Evolutionary conservation across 768 basidiomycete genomes (phyloP).

Genomic region (Lactifluus hygrophoroides): DNA sequence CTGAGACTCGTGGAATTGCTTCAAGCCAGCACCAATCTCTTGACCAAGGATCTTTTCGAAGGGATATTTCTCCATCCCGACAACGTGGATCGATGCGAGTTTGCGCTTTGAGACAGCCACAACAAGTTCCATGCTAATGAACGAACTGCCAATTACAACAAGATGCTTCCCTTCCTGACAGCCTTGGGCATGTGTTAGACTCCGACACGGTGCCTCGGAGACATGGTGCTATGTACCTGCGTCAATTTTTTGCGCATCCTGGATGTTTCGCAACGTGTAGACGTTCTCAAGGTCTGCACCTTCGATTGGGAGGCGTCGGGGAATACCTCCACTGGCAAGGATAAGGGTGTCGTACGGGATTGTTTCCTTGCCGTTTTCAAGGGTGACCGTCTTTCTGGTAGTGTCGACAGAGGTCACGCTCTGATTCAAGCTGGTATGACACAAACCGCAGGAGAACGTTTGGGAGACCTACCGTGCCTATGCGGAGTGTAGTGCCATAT

Average conservation of each 20-base stretch:
- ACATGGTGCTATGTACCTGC: conserved; percentile 38
- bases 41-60: conserved; percentile 78
- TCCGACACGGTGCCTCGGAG: neutral
- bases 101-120: conserved; percentile 63
- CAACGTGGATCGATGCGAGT: conserved; percentile 72
- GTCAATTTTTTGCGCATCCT: conserved; percentile 65
- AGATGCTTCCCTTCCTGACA: conserved; percentile 64
- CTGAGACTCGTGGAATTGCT: conserved; percentile 72
- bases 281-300: conserved; percentile 71
- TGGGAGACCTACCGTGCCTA: conserved; percentile 40
- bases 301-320: conserved; percentile 68
- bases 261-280: conserved; percentile 60
- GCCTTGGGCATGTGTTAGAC: conserved; percentile 29
- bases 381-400: conserved; percentile 48
- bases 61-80: conserved; percentile 76
- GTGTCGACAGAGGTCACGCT: conserved; percentile 66
- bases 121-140: conserved; percentile 92
- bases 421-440: conserved; percentile 27
- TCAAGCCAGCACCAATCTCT: conserved; percentile 66
- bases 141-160: conserved; percentile 82
- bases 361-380: conserved; percentile 50
- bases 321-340: conserved; percentile 67
- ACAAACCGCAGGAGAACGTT: conserved; percentile 1
- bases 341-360: conserved; percentile 70
- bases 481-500: conserved; percentile 57